phyloP scores from a whole-genome alignment of 164 flowering plant species.

The Taxillus chinensis region DNA sequence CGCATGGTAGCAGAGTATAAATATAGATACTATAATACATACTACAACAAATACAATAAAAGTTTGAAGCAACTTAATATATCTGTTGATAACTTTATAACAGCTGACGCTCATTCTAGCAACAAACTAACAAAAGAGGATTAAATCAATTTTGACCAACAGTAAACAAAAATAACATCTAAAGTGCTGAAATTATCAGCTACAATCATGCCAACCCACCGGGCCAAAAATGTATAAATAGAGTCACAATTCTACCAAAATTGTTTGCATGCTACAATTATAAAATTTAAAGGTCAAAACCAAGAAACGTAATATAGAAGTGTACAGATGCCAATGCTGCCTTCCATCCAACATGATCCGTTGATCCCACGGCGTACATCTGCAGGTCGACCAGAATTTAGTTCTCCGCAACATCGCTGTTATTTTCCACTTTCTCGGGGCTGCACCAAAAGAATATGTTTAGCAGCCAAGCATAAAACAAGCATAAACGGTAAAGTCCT shows the following conservation, averaged over 20 bases:
- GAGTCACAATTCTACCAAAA: constrained; percentile 14
- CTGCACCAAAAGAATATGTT: constrained; percentile 8
- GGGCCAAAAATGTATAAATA: constrained; percentile 2
- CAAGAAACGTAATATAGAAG: neutral
- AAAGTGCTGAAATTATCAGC: neutral
- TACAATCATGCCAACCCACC: constrained; percentile 5
- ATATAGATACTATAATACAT: neutral
- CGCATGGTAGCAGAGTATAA: too few relatives aligned
- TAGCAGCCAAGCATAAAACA: neutral
- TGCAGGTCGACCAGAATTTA: constrained; percentile 9
- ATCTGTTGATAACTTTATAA: neutral
- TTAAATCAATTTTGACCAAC: neutral
- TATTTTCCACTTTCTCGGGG: constrained; percentile 15
- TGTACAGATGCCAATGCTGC: neutral
- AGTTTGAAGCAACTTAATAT: neutral
- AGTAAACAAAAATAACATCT: neutral
- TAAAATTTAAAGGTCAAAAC: neutral
- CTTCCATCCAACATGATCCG: neutral
- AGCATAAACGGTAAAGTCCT: neutral
- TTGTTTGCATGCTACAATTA: constrained; percentile 8
- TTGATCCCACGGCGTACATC: neutral
- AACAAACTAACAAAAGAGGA: neutral
- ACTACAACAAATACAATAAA: neutral
- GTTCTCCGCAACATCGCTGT: constrained; percentile 7
- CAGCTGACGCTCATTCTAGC: neutral